Evolutionary conservation across 2,329 filamentous ascomycete species (phyloP).

Genomic region (Phoma herbarum): DNA sequence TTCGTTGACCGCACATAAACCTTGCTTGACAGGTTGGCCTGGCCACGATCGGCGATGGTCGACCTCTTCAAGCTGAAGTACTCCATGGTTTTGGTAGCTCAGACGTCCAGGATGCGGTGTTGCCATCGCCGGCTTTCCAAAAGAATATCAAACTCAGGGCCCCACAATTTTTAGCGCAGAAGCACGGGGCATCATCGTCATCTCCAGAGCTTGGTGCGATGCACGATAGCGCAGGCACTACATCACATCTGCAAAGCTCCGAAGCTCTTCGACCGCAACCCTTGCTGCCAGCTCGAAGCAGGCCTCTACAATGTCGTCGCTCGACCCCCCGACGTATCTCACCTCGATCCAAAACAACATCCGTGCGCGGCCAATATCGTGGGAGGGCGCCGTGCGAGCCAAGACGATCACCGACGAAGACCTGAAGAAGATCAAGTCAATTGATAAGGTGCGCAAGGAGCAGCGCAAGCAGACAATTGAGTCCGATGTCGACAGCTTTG

Average conservation of each 20-base stretch:
- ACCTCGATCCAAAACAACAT: slow-evolving; percentile 96
- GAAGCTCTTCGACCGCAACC: slow-evolving; percentile 16
- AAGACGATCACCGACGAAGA: slow-evolving; percentile 94
- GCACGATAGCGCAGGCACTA: slow-evolving; percentile 42
- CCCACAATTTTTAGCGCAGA: background rate
- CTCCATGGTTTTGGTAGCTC: slow-evolving; percentile 36
- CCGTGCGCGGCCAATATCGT: slow-evolving; percentile 92
- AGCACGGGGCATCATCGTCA: slow-evolving; percentile 21
- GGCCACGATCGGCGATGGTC: slow-evolving; percentile 61
- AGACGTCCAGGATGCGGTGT: slow-evolving; percentile 17
- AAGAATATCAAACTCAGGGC: slow-evolving; percentile 3
- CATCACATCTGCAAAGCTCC: slow-evolving; percentile 34
- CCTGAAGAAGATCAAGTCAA: slow-evolving; percentile 92
- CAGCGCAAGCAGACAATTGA: slow-evolving; percentile 85
- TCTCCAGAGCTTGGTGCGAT: slow-evolving; percentile 39
- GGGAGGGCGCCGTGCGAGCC: slow-evolving; percentile 94
- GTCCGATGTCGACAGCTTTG: slow-evolving; percentile 80
- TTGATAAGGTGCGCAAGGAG: slow-evolving; percentile 95
- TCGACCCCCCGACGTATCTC: slow-evolving; percentile 89
- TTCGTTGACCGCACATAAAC: slow-evolving; percentile 94
- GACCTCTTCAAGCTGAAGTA: slow-evolving; percentile 67
- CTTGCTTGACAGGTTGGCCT: slow-evolving; percentile 89
- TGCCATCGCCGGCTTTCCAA: slow-evolving; percentile 9
- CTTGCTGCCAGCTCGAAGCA: slow-evolving; percentile 12
- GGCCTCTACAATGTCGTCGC: slow-evolving; percentile 76